phyloP scores from a whole-genome alignment of 192 early-diverging fungal genomes.

The Coemansia sp. region DNA sequence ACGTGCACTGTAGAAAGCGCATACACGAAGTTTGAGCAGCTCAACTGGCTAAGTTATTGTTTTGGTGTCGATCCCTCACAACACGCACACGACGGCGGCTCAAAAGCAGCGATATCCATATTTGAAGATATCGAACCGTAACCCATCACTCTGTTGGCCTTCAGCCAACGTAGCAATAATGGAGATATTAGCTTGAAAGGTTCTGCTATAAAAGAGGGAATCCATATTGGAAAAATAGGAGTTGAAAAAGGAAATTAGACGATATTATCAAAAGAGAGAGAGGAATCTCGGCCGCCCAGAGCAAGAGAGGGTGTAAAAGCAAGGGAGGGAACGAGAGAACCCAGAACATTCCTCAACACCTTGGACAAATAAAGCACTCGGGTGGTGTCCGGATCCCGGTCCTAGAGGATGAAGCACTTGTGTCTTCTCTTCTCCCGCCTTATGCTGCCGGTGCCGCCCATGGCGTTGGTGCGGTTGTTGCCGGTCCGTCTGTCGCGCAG shows the following conservation, averaged over 20 bases:
- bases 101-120: neutral
- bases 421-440: conserved; percentile 49
- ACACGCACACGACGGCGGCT: neutral
- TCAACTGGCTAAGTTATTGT: neutral
- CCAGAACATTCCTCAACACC: neutral
- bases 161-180: conserved; percentile 1
- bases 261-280: conserved; percentile 7
- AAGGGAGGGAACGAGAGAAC: neutral
- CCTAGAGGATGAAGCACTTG: conserved; percentile 50
- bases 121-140: neutral
- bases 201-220: neutral
- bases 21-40: too few relatives aligned
- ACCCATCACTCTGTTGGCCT: too few relatives aligned
- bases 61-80: neutral
- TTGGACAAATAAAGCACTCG: neutral
- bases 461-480: conserved; percentile 23
- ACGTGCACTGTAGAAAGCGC: neutral
- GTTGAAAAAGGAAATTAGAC: conserved; percentile 6
- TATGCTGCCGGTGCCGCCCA: conserved; percentile 24
- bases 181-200: conserved; percentile 1
- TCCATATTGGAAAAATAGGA: neutral
- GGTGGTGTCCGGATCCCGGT: neutral
- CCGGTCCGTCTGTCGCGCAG: conserved; percentile 52
- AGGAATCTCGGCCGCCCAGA: conserved; percentile 2
- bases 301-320: neutral